Conservation (phyloP, 768 basidiomycete species). For the Suillus paluster region DNA sequence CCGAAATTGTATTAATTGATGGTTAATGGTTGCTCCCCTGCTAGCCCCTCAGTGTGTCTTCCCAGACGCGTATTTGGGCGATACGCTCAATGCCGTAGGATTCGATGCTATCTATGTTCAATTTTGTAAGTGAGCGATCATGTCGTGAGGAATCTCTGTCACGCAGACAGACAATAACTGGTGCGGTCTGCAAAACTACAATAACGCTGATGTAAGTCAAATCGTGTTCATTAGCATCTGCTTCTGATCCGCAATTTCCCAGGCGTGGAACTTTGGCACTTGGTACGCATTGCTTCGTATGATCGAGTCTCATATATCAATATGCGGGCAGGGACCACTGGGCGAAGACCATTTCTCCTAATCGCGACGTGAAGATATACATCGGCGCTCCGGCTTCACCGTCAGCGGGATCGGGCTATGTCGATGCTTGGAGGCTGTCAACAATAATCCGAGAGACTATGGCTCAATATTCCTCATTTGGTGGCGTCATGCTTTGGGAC, state of each 20-base stretch:
- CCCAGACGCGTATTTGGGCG: slow-evolving; percentile 48
- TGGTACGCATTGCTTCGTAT: neutral
- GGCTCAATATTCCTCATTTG: slow-evolving; percentile 46
- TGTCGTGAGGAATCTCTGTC: too few species aligned
- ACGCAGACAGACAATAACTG: slow-evolving; percentile 44
- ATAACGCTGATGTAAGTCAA: slow-evolving; percentile 18
- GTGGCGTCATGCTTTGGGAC: slow-evolving; percentile 52
- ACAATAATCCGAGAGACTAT: slow-evolving; percentile 39
- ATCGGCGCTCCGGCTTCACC: slow-evolving; percentile 48
- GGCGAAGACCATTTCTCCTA: slow-evolving; percentile 17
- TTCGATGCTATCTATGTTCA: slow-evolving; percentile 80
- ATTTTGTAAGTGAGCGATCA: slow-evolving; percentile 44
- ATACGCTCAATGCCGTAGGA: slow-evolving; percentile 58
- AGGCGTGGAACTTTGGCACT: slow-evolving; percentile 48
- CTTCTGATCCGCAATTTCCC: neutral
- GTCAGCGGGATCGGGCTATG: slow-evolving; percentile 46
- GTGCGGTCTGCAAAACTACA: slow-evolving; percentile 53
- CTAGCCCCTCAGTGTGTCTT: slow-evolving; percentile 51
- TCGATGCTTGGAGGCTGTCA: slow-evolving; percentile 33
- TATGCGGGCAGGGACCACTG: slow-evolving; percentile 41
- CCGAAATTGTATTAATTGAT: too few species aligned
- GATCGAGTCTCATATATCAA: slow-evolving; percentile 40
- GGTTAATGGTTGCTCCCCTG: too few species aligned
- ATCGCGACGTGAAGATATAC: slow-evolving; percentile 42
- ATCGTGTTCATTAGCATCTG: too few species aligned